phyloP scores from a whole-genome alignment of 2,329 filamentous ascomycete genomes.

The Hypoxylon sp. region DNA sequence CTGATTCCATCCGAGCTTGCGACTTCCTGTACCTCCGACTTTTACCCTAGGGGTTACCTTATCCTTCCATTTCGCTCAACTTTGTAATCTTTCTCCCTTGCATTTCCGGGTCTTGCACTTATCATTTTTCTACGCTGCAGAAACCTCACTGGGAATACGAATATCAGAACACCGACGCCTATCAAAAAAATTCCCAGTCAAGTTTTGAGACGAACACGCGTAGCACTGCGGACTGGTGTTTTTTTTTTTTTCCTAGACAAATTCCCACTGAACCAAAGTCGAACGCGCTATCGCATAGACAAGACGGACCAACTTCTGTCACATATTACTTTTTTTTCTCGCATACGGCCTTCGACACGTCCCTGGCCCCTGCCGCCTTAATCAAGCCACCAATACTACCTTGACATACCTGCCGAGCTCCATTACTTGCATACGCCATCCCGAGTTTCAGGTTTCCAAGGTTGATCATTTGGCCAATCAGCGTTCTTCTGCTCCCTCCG shows the following conservation, averaged over 20 bases:
- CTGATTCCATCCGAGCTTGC: not conserved
- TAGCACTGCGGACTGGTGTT: too few relatives aligned
- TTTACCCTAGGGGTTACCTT: not conserved
- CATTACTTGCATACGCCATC: not conserved
- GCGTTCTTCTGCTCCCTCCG: not conserved
- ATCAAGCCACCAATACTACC: slow-evolving; percentile 4
- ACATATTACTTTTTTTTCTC: not conserved
- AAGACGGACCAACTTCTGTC: not conserved
- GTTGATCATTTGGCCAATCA: not conserved
- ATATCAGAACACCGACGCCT: not conserved
- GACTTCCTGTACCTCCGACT: not conserved
- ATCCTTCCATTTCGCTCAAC: not conserved
- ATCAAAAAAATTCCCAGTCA: not conserved
- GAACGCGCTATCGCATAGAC: not conserved
- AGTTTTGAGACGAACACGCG: not conserved
- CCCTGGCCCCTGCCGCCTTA: not conserved
- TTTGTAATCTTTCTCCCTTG: not conserved
- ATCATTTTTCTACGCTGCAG: not conserved
- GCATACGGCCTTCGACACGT: not conserved
- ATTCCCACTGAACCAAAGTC: not conserved
- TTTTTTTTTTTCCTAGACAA: too few relatives aligned
- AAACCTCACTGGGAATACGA: not conserved
- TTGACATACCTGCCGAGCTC: not conserved
- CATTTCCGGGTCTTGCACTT: not conserved
- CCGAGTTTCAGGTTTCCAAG: not conserved